These are phyloP conservation scores for Drechslerella dactyloides DNA, from an alignment of 2,329 filamentous ascomycete species.

Conservation along the genomic window DNA sequence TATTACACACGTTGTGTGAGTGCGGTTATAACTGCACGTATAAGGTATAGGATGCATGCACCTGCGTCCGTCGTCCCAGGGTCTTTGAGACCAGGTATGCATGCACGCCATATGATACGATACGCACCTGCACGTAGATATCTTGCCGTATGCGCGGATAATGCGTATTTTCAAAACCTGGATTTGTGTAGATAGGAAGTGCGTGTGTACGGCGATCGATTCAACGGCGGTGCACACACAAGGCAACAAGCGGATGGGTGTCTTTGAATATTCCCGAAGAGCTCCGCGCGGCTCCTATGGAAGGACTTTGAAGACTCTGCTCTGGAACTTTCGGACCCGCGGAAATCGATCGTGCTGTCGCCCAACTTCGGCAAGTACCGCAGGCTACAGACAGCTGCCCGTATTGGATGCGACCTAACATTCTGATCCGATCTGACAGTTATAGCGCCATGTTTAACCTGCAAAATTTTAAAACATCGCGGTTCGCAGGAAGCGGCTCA, in stretches of 20 bases:
- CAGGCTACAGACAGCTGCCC: not conserved
- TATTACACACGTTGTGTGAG: not conserved
- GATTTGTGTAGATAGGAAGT: not conserved
- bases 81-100: no score
- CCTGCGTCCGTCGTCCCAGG: no score
- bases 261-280: conserved; percentile 49
- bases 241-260: conserved; percentile 26
- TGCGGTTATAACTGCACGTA: no score
- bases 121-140: not conserved
- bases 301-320: conserved; percentile 13
- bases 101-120: not conserved
- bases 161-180: not conserved
- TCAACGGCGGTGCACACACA: not conserved
- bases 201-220: not conserved
- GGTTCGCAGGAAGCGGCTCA: conserved; percentile 6
- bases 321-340: not conserved
- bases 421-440: not conserved
- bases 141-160: not conserved
- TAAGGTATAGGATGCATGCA: no score
- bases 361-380: not conserved
- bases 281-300: conserved; percentile 19
- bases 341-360: not conserved
- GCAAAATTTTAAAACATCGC: conserved; percentile 36
- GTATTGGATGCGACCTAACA: not conserved
- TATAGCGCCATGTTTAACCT: conserved; percentile 10